phyloP scores from a whole-genome alignment of 2,329 filamentous ascomycete species.

The Sporothrix variecibatus region DNA sequence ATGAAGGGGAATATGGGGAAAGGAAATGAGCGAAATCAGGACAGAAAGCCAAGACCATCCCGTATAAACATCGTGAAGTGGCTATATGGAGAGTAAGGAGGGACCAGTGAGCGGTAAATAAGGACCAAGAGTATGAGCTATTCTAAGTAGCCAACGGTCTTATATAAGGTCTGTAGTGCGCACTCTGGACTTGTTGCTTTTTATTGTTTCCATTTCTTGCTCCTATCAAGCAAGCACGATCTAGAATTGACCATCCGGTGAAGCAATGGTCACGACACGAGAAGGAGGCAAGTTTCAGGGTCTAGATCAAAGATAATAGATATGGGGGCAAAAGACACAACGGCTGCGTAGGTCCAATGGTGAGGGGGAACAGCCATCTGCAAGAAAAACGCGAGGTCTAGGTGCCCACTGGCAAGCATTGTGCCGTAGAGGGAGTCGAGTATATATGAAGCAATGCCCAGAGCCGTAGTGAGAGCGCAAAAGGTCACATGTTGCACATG shows the following conservation, averaged over 20 bases:
- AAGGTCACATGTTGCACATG: slow-evolving; percentile 14
- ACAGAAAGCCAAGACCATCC: neutral
- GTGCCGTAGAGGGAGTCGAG: neutral
- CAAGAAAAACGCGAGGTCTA: no score
- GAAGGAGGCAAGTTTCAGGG: neutral
- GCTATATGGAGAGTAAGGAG: neutral
- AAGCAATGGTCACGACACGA: neutral
- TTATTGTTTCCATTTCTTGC: no score
- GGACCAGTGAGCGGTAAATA: neutral
- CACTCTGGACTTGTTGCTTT: no score
- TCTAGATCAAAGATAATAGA: neutral
- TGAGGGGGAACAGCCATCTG: no score
- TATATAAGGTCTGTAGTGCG: no score
- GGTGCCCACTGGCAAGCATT: neutral
- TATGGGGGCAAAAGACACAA: neutral
- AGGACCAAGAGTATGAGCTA: neutral
- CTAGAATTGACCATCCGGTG: neutral
- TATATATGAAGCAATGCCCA: slow-evolving; percentile 14
- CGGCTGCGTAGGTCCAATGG: no score
- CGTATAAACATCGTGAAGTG: slow-evolving; percentile 15
- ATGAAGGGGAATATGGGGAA: neutral
- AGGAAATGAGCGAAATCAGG: neutral
- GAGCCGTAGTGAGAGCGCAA: neutral
- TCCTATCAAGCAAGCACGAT: neutral
- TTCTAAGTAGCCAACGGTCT: no score